phyloP scores from a whole-genome alignment of 2,329 filamentous ascomycete genomes.

The Talaromyces pinophilus region DNA sequence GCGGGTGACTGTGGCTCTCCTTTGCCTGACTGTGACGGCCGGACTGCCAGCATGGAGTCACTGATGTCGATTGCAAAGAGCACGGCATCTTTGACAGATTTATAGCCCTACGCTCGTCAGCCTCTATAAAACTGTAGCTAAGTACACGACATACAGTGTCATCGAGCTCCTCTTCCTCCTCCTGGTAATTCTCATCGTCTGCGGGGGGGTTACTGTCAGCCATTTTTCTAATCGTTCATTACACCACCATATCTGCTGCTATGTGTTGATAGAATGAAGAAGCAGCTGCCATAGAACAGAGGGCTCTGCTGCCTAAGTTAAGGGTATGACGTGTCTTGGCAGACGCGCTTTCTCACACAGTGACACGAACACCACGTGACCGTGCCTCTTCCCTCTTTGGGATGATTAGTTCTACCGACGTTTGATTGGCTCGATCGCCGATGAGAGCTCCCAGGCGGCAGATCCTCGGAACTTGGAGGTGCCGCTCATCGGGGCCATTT shows the following conservation, averaged over 20 bases:
- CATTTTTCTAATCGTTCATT: constrained; percentile 31
- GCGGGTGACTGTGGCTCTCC: constrained; percentile 75
- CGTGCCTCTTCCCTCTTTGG: background rate
- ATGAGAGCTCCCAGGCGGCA: background rate
- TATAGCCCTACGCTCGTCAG: constrained; percentile 67
- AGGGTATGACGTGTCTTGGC: constrained; percentile 19
- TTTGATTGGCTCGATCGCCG: constrained; percentile 33
- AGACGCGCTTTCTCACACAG: constrained; percentile 26
- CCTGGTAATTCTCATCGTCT: constrained; percentile 46
- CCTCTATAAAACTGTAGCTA: background rate
- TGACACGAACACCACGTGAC: constrained; percentile 42
- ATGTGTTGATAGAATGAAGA: background rate
- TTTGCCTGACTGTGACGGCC: constrained; percentile 67
- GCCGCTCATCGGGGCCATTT: background rate
- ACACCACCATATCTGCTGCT: background rate
- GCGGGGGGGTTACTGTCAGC: constrained; percentile 39
- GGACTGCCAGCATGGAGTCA: constrained; percentile 75
- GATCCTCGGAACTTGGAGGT: constrained; percentile 4
- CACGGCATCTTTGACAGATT: constrained; percentile 94
- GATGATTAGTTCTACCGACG: constrained; percentile 32
- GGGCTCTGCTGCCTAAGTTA: constrained; percentile 24
- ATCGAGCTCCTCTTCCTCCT: constrained; percentile 52
- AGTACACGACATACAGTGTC: constrained; percentile 39
- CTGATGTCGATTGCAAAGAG: constrained; percentile 93
- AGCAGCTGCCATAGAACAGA: background rate